These are phyloP conservation scores for Penicillium sp. DNA, from an alignment of 2,329 filamentous ascomycete species.

Conservation along the genomic window DNA sequence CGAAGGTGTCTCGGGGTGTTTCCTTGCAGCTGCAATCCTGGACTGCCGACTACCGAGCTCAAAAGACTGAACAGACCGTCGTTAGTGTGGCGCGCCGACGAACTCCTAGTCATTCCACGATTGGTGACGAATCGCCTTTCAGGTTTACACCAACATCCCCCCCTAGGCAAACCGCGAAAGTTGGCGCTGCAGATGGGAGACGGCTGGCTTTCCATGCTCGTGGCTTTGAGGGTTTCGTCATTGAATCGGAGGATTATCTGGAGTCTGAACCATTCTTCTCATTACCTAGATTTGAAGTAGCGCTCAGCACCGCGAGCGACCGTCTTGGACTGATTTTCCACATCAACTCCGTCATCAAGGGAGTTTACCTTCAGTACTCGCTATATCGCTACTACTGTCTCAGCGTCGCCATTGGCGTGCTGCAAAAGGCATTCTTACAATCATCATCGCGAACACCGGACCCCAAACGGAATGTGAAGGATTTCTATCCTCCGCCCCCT, in stretches of 20 bases:
- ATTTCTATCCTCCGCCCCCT: slow-evolving; percentile 32
- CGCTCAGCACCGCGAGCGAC: slow-evolving; percentile 83
- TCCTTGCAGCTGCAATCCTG: slow-evolving; percentile 86
- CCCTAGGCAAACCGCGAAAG: slow-evolving; percentile 43
- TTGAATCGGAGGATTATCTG: slow-evolving; percentile 83
- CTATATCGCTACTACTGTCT: slow-evolving; percentile 91
- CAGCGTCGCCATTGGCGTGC: slow-evolving; percentile 76
- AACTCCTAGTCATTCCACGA: slow-evolving; percentile 71
- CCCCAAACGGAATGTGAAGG: slow-evolving; percentile 22
- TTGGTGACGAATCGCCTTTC: slow-evolving; percentile 66
- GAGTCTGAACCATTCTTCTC: slow-evolving; percentile 85
- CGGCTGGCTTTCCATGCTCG: slow-evolving; percentile 79
- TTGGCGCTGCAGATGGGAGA: slow-evolving; percentile 71
- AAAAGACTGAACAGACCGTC: slow-evolving; percentile 67
- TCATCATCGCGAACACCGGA: slow-evolving; percentile 26
- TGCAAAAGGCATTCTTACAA: slow-evolving; percentile 68
- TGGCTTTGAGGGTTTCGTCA: slow-evolving; percentile 86
- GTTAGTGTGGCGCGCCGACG: slow-evolving; percentile 64
- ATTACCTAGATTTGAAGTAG: slow-evolving; percentile 84
- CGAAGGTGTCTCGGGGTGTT: slow-evolving; percentile 78
- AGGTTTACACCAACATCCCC: slow-evolving; percentile 58
- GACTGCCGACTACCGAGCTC: slow-evolving; percentile 85
- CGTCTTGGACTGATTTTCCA: slow-evolving; percentile 86
- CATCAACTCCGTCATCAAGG: slow-evolving; percentile 78
- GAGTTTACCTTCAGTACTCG: slow-evolving; percentile 84